Evolutionary conservation across 192 early-diverging fungal genomes (phyloP).

Genomic region (Oehlia diaphana): DNA sequence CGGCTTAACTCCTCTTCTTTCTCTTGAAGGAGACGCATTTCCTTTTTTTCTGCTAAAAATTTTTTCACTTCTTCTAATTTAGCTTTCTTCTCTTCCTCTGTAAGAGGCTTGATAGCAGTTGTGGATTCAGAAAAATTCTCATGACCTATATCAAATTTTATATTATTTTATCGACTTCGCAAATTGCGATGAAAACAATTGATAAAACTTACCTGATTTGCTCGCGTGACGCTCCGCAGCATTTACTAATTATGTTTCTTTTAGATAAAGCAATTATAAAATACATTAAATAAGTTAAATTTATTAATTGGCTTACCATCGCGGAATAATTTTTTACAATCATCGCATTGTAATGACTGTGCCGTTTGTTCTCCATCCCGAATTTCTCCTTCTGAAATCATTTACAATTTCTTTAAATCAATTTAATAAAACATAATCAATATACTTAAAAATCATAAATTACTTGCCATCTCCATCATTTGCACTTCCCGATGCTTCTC

Average conservation of each 20-base stretch:
- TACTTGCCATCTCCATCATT: conserved; percentile 34
- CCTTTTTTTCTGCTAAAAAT: conserved; percentile 63
- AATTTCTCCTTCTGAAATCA: conserved; percentile 58
- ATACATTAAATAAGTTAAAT: background rate
- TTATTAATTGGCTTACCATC: conserved; percentile 55
- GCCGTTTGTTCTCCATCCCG: conserved; percentile 73
- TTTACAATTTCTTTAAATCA: background rate
- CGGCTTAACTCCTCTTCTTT: conserved; percentile 68
- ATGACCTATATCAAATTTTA: conserved; percentile 41
- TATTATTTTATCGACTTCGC: background rate
- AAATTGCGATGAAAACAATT: background rate
- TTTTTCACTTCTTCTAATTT: conserved; percentile 72
- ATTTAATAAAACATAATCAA: background rate
- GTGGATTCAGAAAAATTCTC: conserved; percentile 78
- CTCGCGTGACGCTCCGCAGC: conserved; percentile 78
- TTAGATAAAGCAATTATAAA: background rate
- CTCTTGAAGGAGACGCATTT: conserved; percentile 55
- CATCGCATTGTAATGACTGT: conserved; percentile 77
- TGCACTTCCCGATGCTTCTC: conserved; percentile 18
- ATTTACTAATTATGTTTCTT: conserved; percentile 40
- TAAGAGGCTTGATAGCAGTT: conserved; percentile 73
- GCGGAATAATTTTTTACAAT: conserved; percentile 76
- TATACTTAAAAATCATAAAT: conserved; percentile 12
- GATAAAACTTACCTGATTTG: conserved; percentile 41
- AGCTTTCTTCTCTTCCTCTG: conserved; percentile 73